Percentiles rank a stretch among this genome's conserved stretches.
These are phyloP conservation scores for Agrocybe praecox DNA, from an alignment of 768 basidiomycete species.

Conservation along the genomic window DNA sequence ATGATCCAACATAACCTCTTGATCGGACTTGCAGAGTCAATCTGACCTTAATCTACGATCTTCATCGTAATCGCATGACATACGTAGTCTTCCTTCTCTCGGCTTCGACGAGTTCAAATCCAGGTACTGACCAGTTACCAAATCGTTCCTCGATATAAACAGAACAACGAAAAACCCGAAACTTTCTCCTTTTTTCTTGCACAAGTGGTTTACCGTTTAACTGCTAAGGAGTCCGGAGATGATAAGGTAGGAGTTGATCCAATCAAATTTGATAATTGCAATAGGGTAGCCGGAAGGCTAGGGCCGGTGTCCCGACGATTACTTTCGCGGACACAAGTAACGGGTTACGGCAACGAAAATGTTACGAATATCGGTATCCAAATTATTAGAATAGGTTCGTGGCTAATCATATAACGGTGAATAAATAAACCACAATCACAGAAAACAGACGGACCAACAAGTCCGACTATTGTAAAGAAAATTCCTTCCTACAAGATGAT, in stretches of 20 bases:
- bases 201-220: too few species aligned
- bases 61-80: neutral
- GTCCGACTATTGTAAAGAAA: neutral
- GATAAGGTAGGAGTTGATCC: neutral
- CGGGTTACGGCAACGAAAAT: neutral
- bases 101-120: neutral
- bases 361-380: neutral
- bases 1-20: constrained; percentile 3
- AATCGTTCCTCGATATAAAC: neutral
- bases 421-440: neutral
- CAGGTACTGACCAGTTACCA: neutral
- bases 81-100: neutral
- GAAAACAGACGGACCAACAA: constrained; percentile 5
- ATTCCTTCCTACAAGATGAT: constrained; percentile 16
- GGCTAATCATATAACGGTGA: neutral
- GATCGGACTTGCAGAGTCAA: neutral
- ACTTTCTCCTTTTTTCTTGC: neutral
- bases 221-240: neutral
- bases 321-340: too few species aligned
- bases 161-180: neutral
- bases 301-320: too few species aligned
- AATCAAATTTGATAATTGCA: too few species aligned
- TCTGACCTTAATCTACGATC: neutral
- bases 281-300: too few species aligned
- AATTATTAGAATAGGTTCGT: neutral